Base-by-base conservation (phyloP, 805 yeast species). In the Monosporozyma yasuniensis region DNA sequence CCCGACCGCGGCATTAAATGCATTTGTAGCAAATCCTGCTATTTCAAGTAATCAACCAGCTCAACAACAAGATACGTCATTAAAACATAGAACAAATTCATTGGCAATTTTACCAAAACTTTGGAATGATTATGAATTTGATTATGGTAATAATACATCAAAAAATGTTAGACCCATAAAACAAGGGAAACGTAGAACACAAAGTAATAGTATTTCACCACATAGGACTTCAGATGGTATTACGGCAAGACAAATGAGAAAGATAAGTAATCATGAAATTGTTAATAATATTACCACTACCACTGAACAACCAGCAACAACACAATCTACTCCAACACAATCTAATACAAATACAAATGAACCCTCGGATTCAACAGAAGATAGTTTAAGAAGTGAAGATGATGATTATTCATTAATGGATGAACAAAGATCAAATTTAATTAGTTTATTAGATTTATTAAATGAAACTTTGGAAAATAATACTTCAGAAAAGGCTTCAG, bases 391-490 rank as follows among this genome's bases (percentile, higher is more conserved):
- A 27, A 37, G n/a, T 18, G 23, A 38, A 16, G 41, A 46, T 16
- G 47, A 43, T 27, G 47, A 48, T 23, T 42, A 48, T 32, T 46
- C 38, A 28, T 44, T 27, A 10, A 25, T 43, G 38, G 50, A 56
- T 22, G 56, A 61, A 34, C 63, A 63, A 49, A 60, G 58, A 48
- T 45, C 59, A 35, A 66, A 65, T 54, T 52, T 66, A 38, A 61
- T 61, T 30, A 56, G 59, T 32, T 49, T 66, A 30, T 49, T 66
- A 35, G 59, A 59, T 32, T 50, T 66, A 27, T 44, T 66, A 38
- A 64, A 66, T 50, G 67, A 65, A 50, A 60, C 69, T 34, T 51
- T 66, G 35, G 66, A 63, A 50, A 60, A 65, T 46, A 62, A 65
- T 42, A 51, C 55, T 6, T 59, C 63, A 3, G 57, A 56, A 23